Conservation (phyloP, 176 grass and related monocot species). For the Oryza meridionalis region DNA sequence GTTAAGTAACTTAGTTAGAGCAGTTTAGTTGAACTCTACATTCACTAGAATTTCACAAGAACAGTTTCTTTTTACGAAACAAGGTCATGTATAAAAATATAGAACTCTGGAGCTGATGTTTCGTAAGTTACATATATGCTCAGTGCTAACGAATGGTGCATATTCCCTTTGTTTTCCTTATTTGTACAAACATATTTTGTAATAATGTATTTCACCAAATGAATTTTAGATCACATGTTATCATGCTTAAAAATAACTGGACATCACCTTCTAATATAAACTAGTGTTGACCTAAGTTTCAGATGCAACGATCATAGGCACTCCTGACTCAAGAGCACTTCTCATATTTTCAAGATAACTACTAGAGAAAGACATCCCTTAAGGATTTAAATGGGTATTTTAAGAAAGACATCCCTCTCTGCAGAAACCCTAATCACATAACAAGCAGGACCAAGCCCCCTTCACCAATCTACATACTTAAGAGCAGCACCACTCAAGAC, state of each 20-base stretch:
- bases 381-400: background rate
- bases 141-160: background rate
- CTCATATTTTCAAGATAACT: background rate
- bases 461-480: background rate
- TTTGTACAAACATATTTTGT: background rate
- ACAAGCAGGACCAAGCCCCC: background rate
- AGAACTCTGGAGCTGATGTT: background rate
- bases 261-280: background rate
- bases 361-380: background rate
- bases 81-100: background rate
- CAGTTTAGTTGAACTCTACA: background rate
- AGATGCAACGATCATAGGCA: conserved; percentile 25
- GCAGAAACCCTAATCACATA: background rate
- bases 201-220: conserved; percentile 30
- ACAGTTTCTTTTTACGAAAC: background rate
- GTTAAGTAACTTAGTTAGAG: conserved; percentile 33
- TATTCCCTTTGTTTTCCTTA: background rate
- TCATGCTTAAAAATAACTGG: no score
- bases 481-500: background rate
- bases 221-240: background rate
- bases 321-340: background rate
- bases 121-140: conserved; percentile 12
- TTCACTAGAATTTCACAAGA: conserved; percentile 24
- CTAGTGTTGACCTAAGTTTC: conserved; percentile 6
- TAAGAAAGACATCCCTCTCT: background rate